Conservation (phyloP, 257 asterid species). For the Solanum boliviense region DNA sequence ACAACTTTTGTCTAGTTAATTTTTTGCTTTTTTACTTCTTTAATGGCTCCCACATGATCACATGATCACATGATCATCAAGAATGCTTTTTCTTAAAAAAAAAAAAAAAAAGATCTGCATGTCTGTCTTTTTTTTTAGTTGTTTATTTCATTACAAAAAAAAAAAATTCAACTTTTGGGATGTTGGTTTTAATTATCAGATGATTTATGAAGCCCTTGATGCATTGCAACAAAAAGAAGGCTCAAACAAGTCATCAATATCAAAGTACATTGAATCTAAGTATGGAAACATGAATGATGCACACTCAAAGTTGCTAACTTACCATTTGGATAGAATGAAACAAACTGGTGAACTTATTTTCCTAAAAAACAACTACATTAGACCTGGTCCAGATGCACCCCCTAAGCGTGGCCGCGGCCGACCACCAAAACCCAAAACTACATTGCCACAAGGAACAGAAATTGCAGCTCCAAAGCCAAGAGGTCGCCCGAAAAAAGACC, state of each 20-base stretch:
- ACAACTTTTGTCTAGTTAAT: background rate
- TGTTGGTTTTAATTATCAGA: slow-evolving; percentile 22
- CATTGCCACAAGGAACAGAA: slow-evolving; percentile 21
- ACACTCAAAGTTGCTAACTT: slow-evolving; percentile 48
- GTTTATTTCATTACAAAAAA: background rate
- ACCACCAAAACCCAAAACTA: slow-evolving; percentile 59
- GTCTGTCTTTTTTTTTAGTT: background rate
- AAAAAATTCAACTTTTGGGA: background rate
- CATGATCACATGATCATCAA: background rate
- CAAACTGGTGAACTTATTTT: slow-evolving; percentile 61
- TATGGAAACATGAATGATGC: slow-evolving; percentile 67
- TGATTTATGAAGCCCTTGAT: slow-evolving; percentile 72
- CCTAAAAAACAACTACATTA: slow-evolving; percentile 63
- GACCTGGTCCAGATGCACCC: slow-evolving; percentile 53
- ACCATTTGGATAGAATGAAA: slow-evolving; percentile 46
- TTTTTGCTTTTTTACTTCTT: background rate
- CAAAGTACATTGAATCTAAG: slow-evolving; percentile 63
- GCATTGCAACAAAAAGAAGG: slow-evolving; percentile 59
- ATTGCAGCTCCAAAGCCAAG: slow-evolving; percentile 43
- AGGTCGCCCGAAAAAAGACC: slow-evolving; percentile 76
- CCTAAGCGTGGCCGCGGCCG: slow-evolving; percentile 74
- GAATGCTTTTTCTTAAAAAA: background rate
- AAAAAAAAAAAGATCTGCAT: background rate
- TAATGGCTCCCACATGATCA: background rate
- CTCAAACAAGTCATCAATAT: slow-evolving; percentile 60